Conservation (phyloP, 345 rosid species). For the Populus euphratica region DNA sequence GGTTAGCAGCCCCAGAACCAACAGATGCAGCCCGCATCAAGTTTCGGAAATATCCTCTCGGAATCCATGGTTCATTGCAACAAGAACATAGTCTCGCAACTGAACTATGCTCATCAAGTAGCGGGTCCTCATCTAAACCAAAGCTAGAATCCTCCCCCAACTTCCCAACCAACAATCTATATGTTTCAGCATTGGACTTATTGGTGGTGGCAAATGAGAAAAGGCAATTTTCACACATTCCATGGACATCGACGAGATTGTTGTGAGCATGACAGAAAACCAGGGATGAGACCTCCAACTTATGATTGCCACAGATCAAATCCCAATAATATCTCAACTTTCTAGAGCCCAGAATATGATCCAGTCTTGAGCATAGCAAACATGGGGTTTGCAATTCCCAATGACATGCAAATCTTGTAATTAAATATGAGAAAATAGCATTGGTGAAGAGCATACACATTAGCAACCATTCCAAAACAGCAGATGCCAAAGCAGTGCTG, state of each 20-base stretch:
- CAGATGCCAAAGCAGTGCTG: slow-evolving; percentile 52
- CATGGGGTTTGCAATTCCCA: slow-evolving; percentile 69
- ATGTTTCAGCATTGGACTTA: slow-evolving; percentile 78
- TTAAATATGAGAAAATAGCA: slow-evolving; percentile 58
- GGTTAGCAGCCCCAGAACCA: slow-evolving; percentile 29
- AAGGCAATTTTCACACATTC: slow-evolving; percentile 76
- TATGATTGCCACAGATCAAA: slow-evolving; percentile 69
- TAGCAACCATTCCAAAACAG: slow-evolving; percentile 75
- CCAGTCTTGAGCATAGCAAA: slow-evolving; percentile 79
- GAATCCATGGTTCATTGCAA: slow-evolving; percentile 54
- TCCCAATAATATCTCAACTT: slow-evolving; percentile 56
- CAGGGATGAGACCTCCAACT: slow-evolving; percentile 77
- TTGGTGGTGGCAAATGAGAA: slow-evolving; percentile 70
- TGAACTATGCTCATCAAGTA: slow-evolving; percentile 20
- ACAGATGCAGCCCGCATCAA: slow-evolving; percentile 28
- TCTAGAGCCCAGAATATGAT: slow-evolving; percentile 59
- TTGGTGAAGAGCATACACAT: slow-evolving; percentile 61
- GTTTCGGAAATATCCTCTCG: slow-evolving; percentile 32
- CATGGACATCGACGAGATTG: slow-evolving; percentile 73
- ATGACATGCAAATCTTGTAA: slow-evolving; percentile 58
- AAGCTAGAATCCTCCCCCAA: slow-evolving; percentile 52
- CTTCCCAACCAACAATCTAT: slow-evolving; percentile 74
- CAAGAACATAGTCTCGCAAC: slow-evolving; percentile 50
- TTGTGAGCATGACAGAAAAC: slow-evolving; percentile 75
- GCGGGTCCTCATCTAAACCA: slow-evolving; percentile 32